These are phyloP conservation scores for Castanea crenata DNA, from an alignment of 306 rosid species.

Conservation along the genomic window DNA sequence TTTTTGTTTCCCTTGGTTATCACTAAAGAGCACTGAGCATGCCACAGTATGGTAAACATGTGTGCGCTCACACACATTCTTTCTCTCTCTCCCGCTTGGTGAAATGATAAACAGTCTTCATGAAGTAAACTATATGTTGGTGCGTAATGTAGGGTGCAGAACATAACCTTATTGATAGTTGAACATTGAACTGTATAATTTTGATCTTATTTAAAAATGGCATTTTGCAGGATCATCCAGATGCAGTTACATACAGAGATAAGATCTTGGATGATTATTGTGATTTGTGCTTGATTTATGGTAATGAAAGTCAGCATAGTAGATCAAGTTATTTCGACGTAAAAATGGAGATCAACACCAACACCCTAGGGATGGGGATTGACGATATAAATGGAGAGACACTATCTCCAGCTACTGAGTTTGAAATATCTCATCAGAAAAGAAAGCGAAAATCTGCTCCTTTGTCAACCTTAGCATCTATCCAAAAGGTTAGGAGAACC, in stretches of 20 bases:
- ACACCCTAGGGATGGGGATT: conserved; percentile 7
- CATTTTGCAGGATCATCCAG: conserved; percentile 42
- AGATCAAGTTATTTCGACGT: conserved; percentile 5
- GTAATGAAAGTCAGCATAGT: conserved; percentile 13
- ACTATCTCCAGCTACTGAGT: conserved; percentile 21
- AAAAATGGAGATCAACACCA: conserved; percentile 12
- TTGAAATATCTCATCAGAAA: conserved; percentile 9
- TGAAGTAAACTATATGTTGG: too few relatives aligned
- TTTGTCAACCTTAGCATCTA: conserved; percentile 18
- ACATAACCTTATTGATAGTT: background rate
- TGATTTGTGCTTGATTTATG: conserved; percentile 32
- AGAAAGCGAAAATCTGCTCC: conserved; percentile 32
- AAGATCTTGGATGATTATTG: conserved; percentile 25
- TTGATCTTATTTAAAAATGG: background rate
- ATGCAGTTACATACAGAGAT: conserved; percentile 18
- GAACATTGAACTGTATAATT: background rate
- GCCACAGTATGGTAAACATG: conserved; percentile 1
- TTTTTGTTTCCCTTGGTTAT: background rate
- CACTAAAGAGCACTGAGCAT: conserved; percentile 17
- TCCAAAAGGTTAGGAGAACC: conserved; percentile 26
- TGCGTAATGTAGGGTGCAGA: too few relatives aligned
- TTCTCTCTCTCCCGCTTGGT: too few relatives aligned
- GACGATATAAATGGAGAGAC: conserved; percentile 4
- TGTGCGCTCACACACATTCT: background rate
- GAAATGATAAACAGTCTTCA: too few relatives aligned